phyloP scores from a whole-genome alignment of 169 alveolate species.

The Theileria sp. region DNA sequence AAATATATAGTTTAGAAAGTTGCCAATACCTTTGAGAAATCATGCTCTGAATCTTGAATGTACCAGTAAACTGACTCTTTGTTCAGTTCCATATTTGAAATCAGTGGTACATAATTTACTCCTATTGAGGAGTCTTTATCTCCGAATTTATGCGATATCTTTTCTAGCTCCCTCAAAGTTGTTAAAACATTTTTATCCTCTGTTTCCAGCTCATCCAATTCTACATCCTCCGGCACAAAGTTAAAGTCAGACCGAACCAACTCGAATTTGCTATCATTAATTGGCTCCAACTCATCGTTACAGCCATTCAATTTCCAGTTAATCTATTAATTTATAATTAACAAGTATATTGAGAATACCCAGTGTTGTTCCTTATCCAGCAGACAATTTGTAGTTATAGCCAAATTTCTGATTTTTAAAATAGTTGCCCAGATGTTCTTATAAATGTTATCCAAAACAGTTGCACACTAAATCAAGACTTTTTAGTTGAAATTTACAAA shows the following conservation, averaged over 20 bases:
- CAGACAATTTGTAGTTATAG: slow-evolving; percentile 11
- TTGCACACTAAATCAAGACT: slow-evolving; percentile 15
- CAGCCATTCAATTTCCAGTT: slow-evolving; percentile 51
- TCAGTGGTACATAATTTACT: slow-evolving; percentile 11
- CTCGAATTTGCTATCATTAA: slow-evolving; percentile 16
- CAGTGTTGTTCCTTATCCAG: slow-evolving; percentile 52
- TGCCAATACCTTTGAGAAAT: neutral
- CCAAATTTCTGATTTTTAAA: slow-evolving; percentile 26
- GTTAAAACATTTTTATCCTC: slow-evolving; percentile 6
- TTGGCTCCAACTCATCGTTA: slow-evolving; percentile 34
- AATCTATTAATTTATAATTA: neutral
- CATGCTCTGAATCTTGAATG: slow-evolving; percentile 4
- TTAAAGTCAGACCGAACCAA: slow-evolving; percentile 9
- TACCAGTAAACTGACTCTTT: slow-evolving; percentile 59
- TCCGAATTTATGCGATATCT: slow-evolving; percentile 1
- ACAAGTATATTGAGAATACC: slow-evolving; percentile 26
- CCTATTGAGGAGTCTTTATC: slow-evolving; percentile 29
- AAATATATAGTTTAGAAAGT: neutral
- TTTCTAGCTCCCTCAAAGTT: slow-evolving; percentile 29
- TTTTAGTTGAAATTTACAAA: neutral
- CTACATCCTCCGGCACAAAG: neutral
- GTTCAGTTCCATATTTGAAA: slow-evolving; percentile 34
- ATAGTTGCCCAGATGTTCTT: slow-evolving; percentile 28
- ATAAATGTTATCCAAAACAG: slow-evolving; percentile 40
- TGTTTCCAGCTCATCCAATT: neutral